These are phyloP conservation scores for Cephaloascus fragrans DNA, from an alignment of 805 yeast species.

Conservation along the genomic window DNA sequence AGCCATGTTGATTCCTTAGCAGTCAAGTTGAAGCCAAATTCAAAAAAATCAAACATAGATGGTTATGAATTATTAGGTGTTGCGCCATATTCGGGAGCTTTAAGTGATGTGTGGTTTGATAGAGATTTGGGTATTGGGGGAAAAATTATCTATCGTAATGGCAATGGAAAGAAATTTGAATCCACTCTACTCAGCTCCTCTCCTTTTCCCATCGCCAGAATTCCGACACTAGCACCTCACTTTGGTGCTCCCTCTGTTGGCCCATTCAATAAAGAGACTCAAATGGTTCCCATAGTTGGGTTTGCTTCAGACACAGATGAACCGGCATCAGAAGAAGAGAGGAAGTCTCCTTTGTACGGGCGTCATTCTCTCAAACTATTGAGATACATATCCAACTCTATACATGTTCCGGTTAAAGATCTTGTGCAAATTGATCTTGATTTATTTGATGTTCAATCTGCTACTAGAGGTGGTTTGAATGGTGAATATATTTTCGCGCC, in stretches of 20 bases:
- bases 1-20: conserved; percentile 29
- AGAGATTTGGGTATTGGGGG: conserved; percentile 35
- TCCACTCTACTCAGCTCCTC: conserved; percentile 20
- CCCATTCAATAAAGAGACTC: conserved; percentile 24
- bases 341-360: conserved; percentile 13
- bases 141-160: conserved; percentile 15
- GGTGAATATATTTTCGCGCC: conserved; percentile 28
- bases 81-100: conserved; percentile 28
- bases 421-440: conserved; percentile 25
- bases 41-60: conserved; percentile 11
- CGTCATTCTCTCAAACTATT: conserved; percentile 22
- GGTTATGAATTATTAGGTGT: conserved; percentile 29
- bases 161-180: conserved; percentile 10
- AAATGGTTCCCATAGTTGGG: conserved; percentile 28
- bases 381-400: conserved; percentile 18
- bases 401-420: conserved; percentile 11
- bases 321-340: conserved; percentile 18
- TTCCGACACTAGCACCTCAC: conserved; percentile 30
- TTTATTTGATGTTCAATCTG: conserved; percentile 23
- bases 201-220: conserved; percentile 24
- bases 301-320: conserved; percentile 5
- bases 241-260: conserved; percentile 17
- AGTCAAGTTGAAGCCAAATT: conserved; percentile 21
- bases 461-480: conserved; percentile 24
- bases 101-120: conserved; percentile 25